Evolutionary conservation across 371 early-diverging fungal genomes (phyloP), one percentile per base, ranked within the genome.

Genomic region (Apophysomyces variabilis): DNA sequence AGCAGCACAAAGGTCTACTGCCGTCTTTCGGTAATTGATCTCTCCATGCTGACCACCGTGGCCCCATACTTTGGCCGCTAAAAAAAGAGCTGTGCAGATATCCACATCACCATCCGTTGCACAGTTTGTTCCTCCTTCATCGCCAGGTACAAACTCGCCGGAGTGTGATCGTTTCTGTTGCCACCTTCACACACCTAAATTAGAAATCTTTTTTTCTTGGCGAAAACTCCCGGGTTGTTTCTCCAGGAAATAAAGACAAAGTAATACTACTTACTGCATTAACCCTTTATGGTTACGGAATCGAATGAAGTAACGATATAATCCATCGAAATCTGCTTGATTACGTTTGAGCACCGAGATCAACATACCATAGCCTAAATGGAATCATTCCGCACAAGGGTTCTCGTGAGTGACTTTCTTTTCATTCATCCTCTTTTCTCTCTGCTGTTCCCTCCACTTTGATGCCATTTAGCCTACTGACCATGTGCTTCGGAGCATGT

Each of bases 101-200:
- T 88, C 88, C 18, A 85, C 83, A 59, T 86, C 87, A 4, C 89
- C 89, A n/a, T 88, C 89, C 0, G 86, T 86, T 2, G 87, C 85
- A 72, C 86, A 85, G 45, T 77, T 72, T 14, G 80, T 76, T n/a
- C 85, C 84, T 36, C 86, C 86, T 74, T 79, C 75, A 41, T 80
- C 79, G 38, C 79, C 82, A 58, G 80, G 78, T 8, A 80, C 69
- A 65, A 80, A 84, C 3, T 69, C 58, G 3, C 78, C 82, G 8
- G 61, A 43, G 26, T 44, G 66, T 8, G 62, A 62, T 21, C 58
- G 50, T 62, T 84, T 82, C 72, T 88, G 89, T 58, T 88, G 87
- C 89, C 89, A 88, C 62, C 75, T 75, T 47, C 21, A 21, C 21
- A 9, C 32, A 21, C 16, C 8, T 21, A 50, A 50, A 21, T 50